Evolutionary conservation across 75 land plant species (phyloP).

Genomic region (Adiantum capillusveneris): DNA sequence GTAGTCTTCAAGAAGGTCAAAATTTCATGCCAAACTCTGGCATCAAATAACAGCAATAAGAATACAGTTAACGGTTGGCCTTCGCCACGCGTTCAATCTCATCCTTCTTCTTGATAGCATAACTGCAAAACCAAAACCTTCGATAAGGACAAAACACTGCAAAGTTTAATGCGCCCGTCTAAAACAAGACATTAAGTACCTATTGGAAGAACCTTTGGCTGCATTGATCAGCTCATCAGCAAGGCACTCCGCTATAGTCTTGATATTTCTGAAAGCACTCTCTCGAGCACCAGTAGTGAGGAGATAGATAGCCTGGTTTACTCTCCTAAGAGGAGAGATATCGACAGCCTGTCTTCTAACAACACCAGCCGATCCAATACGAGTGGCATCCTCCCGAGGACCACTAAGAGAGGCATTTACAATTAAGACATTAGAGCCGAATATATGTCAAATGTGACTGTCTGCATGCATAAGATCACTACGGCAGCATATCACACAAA

Average conservation of each 20-base stretch:
- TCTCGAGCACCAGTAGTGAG: slow-evolving; percentile 39
- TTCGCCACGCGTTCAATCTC: slow-evolving; percentile 61
- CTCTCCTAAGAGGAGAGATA: slow-evolving; percentile 64
- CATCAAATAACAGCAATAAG: too few relatives aligned
- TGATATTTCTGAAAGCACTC: slow-evolving; percentile 30
- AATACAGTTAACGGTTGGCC: slow-evolving; percentile 62
- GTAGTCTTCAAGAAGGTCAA: too few relatives aligned
- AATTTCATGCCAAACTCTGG: too few relatives aligned
- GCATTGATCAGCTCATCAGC: slow-evolving; percentile 53
- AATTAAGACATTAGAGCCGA: too few relatives aligned
- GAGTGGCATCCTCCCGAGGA: too few relatives aligned
- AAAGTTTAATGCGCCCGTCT: background rate
- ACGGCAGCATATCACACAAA: too few relatives aligned
- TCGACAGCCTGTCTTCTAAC: slow-evolving; percentile 81
- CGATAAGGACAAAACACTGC: background rate
- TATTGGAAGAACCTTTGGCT: slow-evolving; percentile 56
- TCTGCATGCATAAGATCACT: too few relatives aligned
- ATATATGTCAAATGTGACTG: too few relatives aligned
- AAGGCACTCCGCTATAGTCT: slow-evolving; percentile 41
- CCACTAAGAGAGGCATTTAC: too few relatives aligned
- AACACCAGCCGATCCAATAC: slow-evolving; percentile 82
- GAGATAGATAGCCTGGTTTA: slow-evolving; percentile 36
- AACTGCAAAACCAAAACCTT: slow-evolving; percentile 15
- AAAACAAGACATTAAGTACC: slow-evolving; percentile 20
- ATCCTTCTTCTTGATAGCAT: slow-evolving; percentile 64